Conservation (phyloP, 176 grass and related monocot genomes). For the Pharus latifolius region DNA sequence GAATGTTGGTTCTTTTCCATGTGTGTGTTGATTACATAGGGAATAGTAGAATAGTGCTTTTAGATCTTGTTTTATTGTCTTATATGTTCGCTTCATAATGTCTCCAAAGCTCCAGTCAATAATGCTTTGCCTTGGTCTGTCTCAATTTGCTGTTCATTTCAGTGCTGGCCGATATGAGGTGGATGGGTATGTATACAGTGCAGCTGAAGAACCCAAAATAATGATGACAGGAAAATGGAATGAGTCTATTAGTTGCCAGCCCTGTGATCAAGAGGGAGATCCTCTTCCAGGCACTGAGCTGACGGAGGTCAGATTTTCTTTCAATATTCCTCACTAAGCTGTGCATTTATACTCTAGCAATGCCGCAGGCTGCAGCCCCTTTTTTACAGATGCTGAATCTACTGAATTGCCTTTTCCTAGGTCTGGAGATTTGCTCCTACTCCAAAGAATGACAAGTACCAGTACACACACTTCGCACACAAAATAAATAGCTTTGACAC, state of each 20-base stretch:
- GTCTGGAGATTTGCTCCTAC: constrained; percentile 65
- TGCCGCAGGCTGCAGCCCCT: background rate
- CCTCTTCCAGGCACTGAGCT: constrained; percentile 71
- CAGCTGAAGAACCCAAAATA: constrained; percentile 86
- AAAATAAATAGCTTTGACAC: constrained; percentile 96
- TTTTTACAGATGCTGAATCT: background rate
- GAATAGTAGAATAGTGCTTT: background rate
- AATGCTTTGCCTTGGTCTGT: background rate
- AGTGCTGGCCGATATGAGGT: constrained; percentile 88
- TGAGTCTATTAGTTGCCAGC: constrained; percentile 70
- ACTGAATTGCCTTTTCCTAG: constrained; percentile 25
- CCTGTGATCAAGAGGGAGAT: constrained; percentile 93
- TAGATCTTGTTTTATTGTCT: background rate
- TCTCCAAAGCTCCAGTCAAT: background rate
- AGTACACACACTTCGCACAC: constrained; percentile 85
- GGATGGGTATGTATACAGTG: constrained; percentile 89
- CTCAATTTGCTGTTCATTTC: constrained; percentile 9
- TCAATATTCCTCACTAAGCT: background rate
- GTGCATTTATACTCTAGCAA: background rate
- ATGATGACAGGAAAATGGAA: constrained; percentile 96
- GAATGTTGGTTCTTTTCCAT: background rate
- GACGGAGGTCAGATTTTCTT: constrained; percentile 46
- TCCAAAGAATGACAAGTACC: constrained; percentile 71
- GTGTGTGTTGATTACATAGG: background rate
- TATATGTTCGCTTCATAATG: background rate